Evolutionary conservation across 768 basidiomycete genomes (phyloP).

Genomic region (Hypholoma sublateritium): DNA sequence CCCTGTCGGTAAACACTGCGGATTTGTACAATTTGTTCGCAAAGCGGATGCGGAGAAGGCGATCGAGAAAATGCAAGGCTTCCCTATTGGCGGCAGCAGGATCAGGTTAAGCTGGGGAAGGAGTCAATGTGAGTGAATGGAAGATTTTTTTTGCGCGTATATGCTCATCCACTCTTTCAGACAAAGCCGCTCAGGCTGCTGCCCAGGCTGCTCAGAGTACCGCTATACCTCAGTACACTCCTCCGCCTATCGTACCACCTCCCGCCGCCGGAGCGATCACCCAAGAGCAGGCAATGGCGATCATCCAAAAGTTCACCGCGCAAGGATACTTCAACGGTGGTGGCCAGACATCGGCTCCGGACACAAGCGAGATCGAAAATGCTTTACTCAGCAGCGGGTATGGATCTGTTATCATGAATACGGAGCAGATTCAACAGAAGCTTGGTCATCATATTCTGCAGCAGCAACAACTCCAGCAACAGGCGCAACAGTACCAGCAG

Average conservation of each 20-base stretch:
- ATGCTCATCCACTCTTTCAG: constrained; percentile 33
- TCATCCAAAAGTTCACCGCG: constrained; percentile 56
- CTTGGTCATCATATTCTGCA: not conserved
- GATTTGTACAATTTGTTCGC: constrained; percentile 92
- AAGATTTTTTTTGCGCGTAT: not conserved
- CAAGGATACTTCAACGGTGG: constrained; percentile 32
- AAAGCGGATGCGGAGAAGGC: constrained; percentile 91
- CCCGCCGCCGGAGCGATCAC: constrained; percentile 36
- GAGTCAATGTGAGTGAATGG: constrained; percentile 71
- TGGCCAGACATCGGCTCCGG: constrained; percentile 6
- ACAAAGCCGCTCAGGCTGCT: constrained; percentile 89
- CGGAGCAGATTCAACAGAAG: constrained; percentile 1
- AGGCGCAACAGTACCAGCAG: not conserved
- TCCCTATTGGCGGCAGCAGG: constrained; percentile 88
- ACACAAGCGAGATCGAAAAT: constrained; percentile 17
- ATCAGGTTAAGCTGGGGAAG: constrained; percentile 93
- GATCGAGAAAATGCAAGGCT: constrained; percentile 97
- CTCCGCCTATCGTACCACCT: constrained; percentile 12
- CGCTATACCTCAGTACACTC: constrained; percentile 44
- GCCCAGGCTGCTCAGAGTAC: constrained; percentile 81
- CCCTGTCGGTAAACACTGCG: constrained; percentile 94
- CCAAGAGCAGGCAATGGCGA: constrained; percentile 61
- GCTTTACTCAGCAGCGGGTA: constrained; percentile 15
- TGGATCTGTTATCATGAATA: not conserved
- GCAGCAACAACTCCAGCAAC: constrained; percentile 1